Evolutionary conservation across 2,329 filamentous ascomycete species (phyloP).

Genomic region (Sodiomyces alkalinus): DNA sequence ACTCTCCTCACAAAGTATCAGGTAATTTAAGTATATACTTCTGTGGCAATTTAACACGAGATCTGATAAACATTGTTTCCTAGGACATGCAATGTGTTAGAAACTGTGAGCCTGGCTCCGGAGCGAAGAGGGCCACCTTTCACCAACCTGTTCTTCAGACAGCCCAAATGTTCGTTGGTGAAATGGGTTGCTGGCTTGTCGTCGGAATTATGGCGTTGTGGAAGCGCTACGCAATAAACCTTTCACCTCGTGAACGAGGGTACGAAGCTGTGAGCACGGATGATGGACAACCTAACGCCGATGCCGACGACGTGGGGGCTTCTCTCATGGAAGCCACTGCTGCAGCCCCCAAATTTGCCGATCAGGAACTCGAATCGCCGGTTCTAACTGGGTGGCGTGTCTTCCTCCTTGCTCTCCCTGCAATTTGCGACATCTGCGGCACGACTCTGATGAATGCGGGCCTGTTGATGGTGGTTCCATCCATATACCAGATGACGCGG

Average conservation of each 20-base stretch:
- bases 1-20: slow-evolving; percentile 95
- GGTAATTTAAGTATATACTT: no score
- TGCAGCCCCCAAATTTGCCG: slow-evolving; percentile 31
- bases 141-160: slow-evolving; percentile 95
- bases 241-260: slow-evolving; percentile 28
- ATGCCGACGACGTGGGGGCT: slow-evolving; percentile 22
- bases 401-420: slow-evolving; percentile 64
- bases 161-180: slow-evolving; percentile 94
- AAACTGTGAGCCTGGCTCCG: slow-evolving; percentile 62
- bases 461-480: slow-evolving; percentile 81
- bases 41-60: no score
- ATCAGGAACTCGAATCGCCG: slow-evolving; percentile 31
- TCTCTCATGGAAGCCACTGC: slow-evolving; percentile 26
- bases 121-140: slow-evolving; percentile 55
- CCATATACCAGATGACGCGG: slow-evolving; percentile 97
- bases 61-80: no score
- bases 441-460: slow-evolving; percentile 97
- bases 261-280: slow-evolving; percentile 49
- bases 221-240: slow-evolving; percentile 34
- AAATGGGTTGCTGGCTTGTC: slow-evolving; percentile 92
- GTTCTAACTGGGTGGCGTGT: slow-evolving; percentile 58
- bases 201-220: slow-evolving; percentile 56
- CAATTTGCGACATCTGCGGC: slow-evolving; percentile 84
- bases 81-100: slow-evolving; percentile 94
- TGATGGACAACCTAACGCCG: slow-evolving; percentile 27